Conservation (phyloP, 1,284 basidiomycete species). For the Ustilago esculenta region DNA sequence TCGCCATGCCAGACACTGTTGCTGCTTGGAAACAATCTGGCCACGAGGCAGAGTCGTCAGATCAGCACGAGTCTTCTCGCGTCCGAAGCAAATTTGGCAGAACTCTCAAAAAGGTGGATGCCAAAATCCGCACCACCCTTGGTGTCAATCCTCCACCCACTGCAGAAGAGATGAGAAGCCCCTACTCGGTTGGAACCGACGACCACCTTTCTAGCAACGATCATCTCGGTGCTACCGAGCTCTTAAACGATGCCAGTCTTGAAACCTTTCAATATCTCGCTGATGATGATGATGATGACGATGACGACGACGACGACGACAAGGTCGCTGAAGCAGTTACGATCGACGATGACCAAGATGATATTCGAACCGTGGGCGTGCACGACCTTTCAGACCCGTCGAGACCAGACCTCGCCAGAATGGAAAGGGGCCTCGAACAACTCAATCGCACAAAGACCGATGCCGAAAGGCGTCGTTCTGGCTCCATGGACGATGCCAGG, state of each 20-base stretch:
- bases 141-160: conserved; percentile 36
- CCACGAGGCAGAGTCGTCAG: conserved; percentile 22
- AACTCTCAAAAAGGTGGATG: conserved; percentile 36
- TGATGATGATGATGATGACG: conserved; percentile 22
- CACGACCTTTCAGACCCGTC: neutral
- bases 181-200: conserved; percentile 35
- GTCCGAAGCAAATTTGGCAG: conserved; percentile 14
- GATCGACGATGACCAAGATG: conserved; percentile 9
- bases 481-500: conserved; percentile 11
- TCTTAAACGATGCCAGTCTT: conserved; percentile 41
- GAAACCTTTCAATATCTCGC: conserved; percentile 37
- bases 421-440: conserved; percentile 3
- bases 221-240: conserved; percentile 24
- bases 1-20: conserved; percentile 1
- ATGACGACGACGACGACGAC: conserved; percentile 12
- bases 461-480: conserved; percentile 24
- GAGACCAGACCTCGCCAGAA: conserved; percentile 1
- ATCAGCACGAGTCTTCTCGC: conserved; percentile 18
- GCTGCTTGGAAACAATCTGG: conserved; percentile 29
- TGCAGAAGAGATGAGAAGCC: conserved; percentile 22
- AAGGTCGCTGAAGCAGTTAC: conserved; percentile 1
- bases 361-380: conserved; percentile 6
- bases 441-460: conserved; percentile 4
- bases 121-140: conserved; percentile 24
- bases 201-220: conserved; percentile 26